Percentiles rank a stretch among this genome's conserved stretches.
Evolutionary conservation across 1,284 basidiomycete species (phyloP).

Genomic region (Phellopilus nigrolimitatus): DNA sequence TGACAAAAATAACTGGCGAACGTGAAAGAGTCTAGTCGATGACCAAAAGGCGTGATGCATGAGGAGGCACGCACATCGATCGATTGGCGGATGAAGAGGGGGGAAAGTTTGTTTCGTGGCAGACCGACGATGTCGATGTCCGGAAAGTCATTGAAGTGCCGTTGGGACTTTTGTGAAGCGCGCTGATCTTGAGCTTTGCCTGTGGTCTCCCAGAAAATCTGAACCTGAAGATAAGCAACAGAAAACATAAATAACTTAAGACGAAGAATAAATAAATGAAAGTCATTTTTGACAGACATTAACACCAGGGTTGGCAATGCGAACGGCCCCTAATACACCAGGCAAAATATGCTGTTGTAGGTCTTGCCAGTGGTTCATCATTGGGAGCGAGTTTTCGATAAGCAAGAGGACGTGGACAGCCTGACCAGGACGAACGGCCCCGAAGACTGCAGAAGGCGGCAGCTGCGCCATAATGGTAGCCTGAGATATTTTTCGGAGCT

Average conservation of each 20-base stretch:
- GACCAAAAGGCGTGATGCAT: background rate
- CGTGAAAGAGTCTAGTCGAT: background rate
- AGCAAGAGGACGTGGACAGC: slow-evolving; percentile 21
- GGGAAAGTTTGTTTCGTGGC: slow-evolving; percentile 19
- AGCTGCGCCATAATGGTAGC: slow-evolving; percentile 18
- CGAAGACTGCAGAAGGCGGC: slow-evolving; percentile 20
- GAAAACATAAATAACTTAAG: background rate
- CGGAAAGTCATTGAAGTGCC: slow-evolving; percentile 21
- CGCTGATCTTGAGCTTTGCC: slow-evolving; percentile 18
- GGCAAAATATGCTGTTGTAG: slow-evolving; percentile 20
- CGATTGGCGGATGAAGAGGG: slow-evolving; percentile 20
- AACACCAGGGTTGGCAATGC: slow-evolving; percentile 19
- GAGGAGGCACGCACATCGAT: slow-evolving; percentile 16
- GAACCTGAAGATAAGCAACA: slow-evolving; percentile 9
- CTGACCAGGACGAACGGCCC: slow-evolving; percentile 12
- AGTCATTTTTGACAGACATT: slow-evolving; percentile 11
- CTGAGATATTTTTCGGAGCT: slow-evolving; percentile 8
- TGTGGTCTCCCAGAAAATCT: slow-evolving; percentile 21
- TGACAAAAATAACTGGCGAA: slow-evolving; percentile 14
- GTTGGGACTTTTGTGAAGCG: slow-evolving; percentile 11
- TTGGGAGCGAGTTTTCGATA: slow-evolving; percentile 20
- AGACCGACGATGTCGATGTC: slow-evolving; percentile 21
- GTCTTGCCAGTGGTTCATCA: slow-evolving; percentile 19
- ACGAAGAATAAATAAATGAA: background rate
- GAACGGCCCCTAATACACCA: slow-evolving; percentile 19